Conservation (phyloP, 2,329 filamentous ascomycete species). For the Fusarium longipes region DNA sequence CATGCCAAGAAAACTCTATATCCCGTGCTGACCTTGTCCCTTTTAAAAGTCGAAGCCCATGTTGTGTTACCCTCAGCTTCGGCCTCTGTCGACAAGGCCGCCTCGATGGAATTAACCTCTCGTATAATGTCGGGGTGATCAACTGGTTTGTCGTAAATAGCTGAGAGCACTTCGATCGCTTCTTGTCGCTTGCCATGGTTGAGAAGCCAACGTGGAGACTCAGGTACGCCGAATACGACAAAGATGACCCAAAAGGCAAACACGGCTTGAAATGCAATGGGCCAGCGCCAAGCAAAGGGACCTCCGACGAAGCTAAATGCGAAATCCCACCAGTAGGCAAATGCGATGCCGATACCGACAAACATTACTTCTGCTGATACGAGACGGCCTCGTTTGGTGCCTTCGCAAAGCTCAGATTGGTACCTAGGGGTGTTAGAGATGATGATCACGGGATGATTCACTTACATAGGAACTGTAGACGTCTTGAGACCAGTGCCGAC, state of each 20-base stretch:
- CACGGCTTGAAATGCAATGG: constrained; percentile 48
- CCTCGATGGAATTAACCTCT: constrained; percentile 54
- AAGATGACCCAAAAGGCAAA: constrained; percentile 50
- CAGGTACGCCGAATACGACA: constrained; percentile 54
- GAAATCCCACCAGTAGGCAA: constrained; percentile 56
- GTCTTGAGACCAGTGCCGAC: constrained; percentile 59
- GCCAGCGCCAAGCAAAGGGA: constrained; percentile 42
- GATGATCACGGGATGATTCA: fast-evolving
- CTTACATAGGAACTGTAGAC: constrained; percentile 53
- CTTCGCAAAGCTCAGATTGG: constrained; percentile 53
- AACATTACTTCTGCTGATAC: constrained; percentile 61
- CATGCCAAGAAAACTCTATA: constrained; percentile 34
- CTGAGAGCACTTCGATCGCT: constrained; percentile 51
- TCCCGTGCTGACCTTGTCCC: constrained; percentile 32
- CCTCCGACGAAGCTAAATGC: constrained; percentile 50
- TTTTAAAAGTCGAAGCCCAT: constrained; percentile 52
- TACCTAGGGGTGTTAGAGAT: constrained; percentile 26
- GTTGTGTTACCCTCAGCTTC: constrained; percentile 48
- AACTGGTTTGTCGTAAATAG: constrained; percentile 54
- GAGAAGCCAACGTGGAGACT: constrained; percentile 56
- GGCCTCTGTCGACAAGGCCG: constrained; percentile 55
- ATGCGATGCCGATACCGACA: constrained; percentile 54
- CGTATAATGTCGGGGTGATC: constrained; percentile 48
- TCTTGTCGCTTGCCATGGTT: constrained; percentile 52
- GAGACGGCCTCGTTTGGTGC: constrained; percentile 60